phyloP scores from a whole-genome alignment of 2,329 filamentous ascomycete species.

The Gaeumannomyces tritici region DNA sequence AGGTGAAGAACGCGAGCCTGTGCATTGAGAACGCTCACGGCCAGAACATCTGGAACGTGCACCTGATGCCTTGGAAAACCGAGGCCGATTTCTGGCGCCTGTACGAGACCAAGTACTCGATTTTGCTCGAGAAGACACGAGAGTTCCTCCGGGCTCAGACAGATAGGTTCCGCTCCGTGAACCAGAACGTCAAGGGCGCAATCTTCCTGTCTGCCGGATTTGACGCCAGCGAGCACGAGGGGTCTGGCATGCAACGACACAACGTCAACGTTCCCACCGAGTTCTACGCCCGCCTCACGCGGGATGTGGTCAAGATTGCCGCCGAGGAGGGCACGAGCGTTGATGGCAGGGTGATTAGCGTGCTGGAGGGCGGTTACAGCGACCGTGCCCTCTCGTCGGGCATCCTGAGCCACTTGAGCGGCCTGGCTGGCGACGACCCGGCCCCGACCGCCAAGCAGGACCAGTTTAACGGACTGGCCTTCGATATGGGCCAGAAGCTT shows the following conservation, averaged over 20 bases:
- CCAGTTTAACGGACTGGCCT: constrained; percentile 35
- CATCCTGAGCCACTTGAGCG: constrained; percentile 81
- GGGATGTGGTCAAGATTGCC: constrained; percentile 74
- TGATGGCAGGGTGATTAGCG: constrained; percentile 81
- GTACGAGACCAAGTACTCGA: constrained; percentile 69
- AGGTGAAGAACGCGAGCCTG: constrained; percentile 86
- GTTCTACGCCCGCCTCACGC: constrained; percentile 87
- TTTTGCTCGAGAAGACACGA: constrained; percentile 73
- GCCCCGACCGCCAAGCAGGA: constrained; percentile 24
- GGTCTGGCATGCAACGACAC: constrained; percentile 87
- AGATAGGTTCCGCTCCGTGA: constrained; percentile 47
- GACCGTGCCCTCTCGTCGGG: constrained; percentile 84
- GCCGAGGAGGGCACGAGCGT: constrained; percentile 68
- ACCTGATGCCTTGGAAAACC: constrained; percentile 78
- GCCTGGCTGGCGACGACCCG: constrained; percentile 54
- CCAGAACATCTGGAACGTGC: constrained; percentile 93
- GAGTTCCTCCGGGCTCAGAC: constrained; percentile 68
- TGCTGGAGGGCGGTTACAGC: constrained; percentile 93
- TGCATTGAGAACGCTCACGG: constrained; percentile 92
- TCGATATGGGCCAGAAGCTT: constrained; percentile 46
- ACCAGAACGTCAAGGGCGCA: constrained; percentile 64
- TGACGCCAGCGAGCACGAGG: constrained; percentile 93
- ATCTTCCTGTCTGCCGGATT: constrained; percentile 96
- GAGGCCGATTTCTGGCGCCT: constrained; percentile 80
- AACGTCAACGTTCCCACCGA: constrained; percentile 92